Conservation (phyloP, 2,329 filamentous ascomycete species). For the Pseudofabraea citricarpa region DNA sequence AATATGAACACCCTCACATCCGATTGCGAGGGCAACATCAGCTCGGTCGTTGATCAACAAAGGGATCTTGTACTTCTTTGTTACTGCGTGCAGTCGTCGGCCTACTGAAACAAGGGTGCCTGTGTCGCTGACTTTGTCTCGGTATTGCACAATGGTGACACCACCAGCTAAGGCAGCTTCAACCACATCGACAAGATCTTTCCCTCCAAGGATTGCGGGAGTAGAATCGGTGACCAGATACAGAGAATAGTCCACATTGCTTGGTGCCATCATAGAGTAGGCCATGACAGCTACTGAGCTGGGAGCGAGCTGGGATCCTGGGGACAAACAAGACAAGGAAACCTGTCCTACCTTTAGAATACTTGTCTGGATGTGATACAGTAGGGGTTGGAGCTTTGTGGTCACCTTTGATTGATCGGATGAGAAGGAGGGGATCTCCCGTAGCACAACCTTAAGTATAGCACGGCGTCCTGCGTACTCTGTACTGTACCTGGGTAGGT, state of each 20-base stretch:
- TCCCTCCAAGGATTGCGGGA: conserved; percentile 70
- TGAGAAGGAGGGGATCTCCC: too few species aligned
- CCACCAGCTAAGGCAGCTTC: conserved; percentile 72
- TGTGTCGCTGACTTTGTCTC: conserved; percentile 81
- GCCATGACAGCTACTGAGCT: too few species aligned
- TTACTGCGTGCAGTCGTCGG: conserved; percentile 65
- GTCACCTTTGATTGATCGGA: too few species aligned
- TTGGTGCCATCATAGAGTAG: conserved; percentile 27
- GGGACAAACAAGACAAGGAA: not conserved
- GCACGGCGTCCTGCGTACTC: too few species aligned
- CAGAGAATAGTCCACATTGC: conserved; percentile 67
- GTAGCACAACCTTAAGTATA: too few species aligned
- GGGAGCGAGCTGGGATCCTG: not conserved
- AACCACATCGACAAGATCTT: conserved; percentile 68
- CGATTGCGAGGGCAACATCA: conserved; percentile 80
- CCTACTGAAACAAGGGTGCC: conserved; percentile 66
- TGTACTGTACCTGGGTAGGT: too few species aligned
- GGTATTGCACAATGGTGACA: conserved; percentile 82
- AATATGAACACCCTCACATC: conserved; percentile 88
- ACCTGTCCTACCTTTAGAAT: not conserved
- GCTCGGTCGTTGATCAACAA: conserved; percentile 91
- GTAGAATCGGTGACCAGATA: conserved; percentile 95
- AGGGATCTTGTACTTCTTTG: conserved; percentile 63
- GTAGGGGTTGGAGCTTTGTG: too few species aligned
- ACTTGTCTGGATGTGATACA: too few species aligned